phyloP scores from a whole-genome alignment of 805 yeast genomes.

The Saccharomycopsis oosterbeekiorum region DNA sequence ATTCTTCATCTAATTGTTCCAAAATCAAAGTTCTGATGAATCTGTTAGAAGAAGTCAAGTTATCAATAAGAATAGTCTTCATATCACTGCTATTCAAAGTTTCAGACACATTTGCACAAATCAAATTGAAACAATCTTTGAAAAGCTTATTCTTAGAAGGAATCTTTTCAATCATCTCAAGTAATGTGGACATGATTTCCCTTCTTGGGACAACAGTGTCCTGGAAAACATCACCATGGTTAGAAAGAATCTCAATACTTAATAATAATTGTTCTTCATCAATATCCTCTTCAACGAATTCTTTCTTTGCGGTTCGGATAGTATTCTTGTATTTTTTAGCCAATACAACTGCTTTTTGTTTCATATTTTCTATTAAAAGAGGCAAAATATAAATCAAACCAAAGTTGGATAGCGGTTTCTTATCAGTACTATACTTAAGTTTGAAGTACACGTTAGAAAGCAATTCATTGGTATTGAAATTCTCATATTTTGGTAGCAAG shows the following conservation, averaged over 20 bases:
- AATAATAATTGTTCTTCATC: slow-evolving; percentile 79
- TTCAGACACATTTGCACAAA: slow-evolving; percentile 68
- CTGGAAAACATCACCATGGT: slow-evolving; percentile 59
- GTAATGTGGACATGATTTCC: slow-evolving; percentile 48
- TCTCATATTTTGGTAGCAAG: slow-evolving; percentile 26
- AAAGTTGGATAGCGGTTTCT: slow-evolving; percentile 55
- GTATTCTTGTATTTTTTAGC: neutral
- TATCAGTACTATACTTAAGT: slow-evolving; percentile 64
- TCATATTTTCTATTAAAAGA: slow-evolving; percentile 55
- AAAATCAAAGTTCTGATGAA: slow-evolving; percentile 73
- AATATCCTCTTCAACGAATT: slow-evolving; percentile 72
- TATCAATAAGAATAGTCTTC: slow-evolving; percentile 41
- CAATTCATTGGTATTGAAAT: slow-evolving; percentile 32
- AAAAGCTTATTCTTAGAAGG: slow-evolving; percentile 74
- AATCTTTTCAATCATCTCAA: slow-evolving; percentile 46
- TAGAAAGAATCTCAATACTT: slow-evolving; percentile 63
- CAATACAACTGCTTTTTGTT: slow-evolving; percentile 38
- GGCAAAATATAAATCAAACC: slow-evolving; percentile 72
- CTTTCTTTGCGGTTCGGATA: slow-evolving; percentile 25
- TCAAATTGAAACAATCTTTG: slow-evolving; percentile 70
- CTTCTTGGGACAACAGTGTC: slow-evolving; percentile 61
- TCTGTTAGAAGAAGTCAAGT: slow-evolving; percentile 45
- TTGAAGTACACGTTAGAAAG: slow-evolving; percentile 63
- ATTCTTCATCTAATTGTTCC: slow-evolving; percentile 81
- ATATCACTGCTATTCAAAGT: slow-evolving; percentile 50